These are phyloP conservation scores for Alternaria infectoria DNA, from an alignment of 2,329 filamentous ascomycete genomes.

Conservation along the genomic window DNA sequence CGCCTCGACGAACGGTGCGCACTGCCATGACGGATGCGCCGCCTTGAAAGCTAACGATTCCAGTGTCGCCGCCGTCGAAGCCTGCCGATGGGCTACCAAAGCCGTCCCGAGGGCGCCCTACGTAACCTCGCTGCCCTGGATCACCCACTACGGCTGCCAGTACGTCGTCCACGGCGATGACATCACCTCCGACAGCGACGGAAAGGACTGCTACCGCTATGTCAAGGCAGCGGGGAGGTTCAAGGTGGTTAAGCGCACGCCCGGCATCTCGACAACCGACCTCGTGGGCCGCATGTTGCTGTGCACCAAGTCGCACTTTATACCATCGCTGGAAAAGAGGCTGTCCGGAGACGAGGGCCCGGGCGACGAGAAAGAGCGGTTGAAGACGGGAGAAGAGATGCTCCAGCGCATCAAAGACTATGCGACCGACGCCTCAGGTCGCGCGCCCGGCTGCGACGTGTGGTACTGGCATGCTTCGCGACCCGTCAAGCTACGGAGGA, in stretches of 20 bases:
- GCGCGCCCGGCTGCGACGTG: constrained; percentile 78
- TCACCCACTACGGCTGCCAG: constrained; percentile 91
- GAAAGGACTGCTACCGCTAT: constrained; percentile 96
- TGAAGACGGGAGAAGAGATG: constrained; percentile 70
- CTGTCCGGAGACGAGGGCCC: constrained; percentile 75
- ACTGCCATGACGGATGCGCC: constrained; percentile 12
- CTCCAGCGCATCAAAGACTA: constrained; percentile 80
- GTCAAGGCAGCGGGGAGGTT: constrained; percentile 94
- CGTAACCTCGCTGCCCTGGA: constrained; percentile 92
- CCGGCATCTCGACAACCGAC: constrained; percentile 95
- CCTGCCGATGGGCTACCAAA: constrained; percentile 91
- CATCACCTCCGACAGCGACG: constrained; percentile 91
- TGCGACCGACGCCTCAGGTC: constrained; percentile 83
- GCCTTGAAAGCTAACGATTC: background rate
- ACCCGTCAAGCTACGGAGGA: constrained; percentile 47
- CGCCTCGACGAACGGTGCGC: constrained; percentile 79
- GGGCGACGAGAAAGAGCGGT: constrained; percentile 71
- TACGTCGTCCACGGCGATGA: constrained; percentile 98
- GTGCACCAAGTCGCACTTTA: constrained; percentile 93
- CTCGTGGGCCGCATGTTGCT: constrained; percentile 97
- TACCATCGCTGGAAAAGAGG: constrained; percentile 74
- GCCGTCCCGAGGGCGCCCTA: constrained; percentile 89
- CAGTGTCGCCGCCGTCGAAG: constrained; percentile 86
- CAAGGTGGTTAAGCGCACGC: constrained; percentile 95
- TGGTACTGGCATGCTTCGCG: constrained; percentile 76